These are phyloP conservation scores for Candida yuanshanica DNA, from an alignment of 805 yeast species.

Conservation along the genomic window DNA sequence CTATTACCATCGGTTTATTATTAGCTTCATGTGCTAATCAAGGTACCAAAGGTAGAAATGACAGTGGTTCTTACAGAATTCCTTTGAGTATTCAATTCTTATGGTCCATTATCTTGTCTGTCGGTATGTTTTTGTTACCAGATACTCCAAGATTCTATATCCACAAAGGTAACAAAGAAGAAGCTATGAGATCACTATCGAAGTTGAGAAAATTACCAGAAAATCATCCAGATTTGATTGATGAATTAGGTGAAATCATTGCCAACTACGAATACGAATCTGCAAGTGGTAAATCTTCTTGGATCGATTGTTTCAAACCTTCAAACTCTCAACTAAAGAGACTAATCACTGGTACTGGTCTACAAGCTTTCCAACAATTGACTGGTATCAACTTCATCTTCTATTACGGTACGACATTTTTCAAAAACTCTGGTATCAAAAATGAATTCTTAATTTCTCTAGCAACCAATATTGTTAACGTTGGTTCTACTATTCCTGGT, in stretches of 20 bases:
- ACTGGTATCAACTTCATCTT: slow-evolving; percentile 70
- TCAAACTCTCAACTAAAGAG: slow-evolving; percentile 37
- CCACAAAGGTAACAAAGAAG: slow-evolving; percentile 45
- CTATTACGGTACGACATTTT: slow-evolving; percentile 63
- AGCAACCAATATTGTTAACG: slow-evolving; percentile 40
- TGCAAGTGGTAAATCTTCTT: slow-evolving; percentile 20
- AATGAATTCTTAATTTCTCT: slow-evolving; percentile 41
- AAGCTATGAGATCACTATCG: slow-evolving; percentile 51
- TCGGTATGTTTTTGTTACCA: slow-evolving; percentile 63
- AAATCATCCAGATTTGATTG: slow-evolving; percentile 37
- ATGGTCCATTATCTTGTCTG: slow-evolving; percentile 56
- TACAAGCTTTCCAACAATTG: slow-evolving; percentile 54
- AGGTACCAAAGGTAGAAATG: slow-evolving; percentile 49
- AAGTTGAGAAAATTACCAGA: slow-evolving; percentile 44
- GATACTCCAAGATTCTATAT: slow-evolving; percentile 72
- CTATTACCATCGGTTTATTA: slow-evolving; percentile 63
- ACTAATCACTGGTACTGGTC: slow-evolving; percentile 35
- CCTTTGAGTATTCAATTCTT: slow-evolving; percentile 67
- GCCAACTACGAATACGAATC: slow-evolving; percentile 42
- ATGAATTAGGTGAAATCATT: slow-evolving; percentile 42
- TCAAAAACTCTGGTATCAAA: slow-evolving; percentile 42
- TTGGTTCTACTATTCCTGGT: slow-evolving; percentile 46
- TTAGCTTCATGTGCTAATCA: slow-evolving; percentile 69
- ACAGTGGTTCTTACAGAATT: slow-evolving; percentile 60
- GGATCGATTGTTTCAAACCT: slow-evolving; percentile 31